phyloP scores from a whole-genome alignment of 345 rosid genomes.

The Syzygium grande region DNA sequence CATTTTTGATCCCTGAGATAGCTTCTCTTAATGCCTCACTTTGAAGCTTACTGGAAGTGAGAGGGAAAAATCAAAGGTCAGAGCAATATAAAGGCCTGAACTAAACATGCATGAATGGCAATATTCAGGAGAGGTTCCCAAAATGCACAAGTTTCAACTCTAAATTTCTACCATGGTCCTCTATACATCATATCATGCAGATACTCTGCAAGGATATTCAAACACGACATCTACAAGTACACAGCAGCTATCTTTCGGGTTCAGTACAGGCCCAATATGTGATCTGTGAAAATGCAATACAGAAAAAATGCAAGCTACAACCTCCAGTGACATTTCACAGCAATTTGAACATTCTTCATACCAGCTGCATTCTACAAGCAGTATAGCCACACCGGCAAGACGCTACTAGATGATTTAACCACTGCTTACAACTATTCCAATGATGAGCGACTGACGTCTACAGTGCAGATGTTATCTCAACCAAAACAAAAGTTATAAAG shows the following conservation, averaged over 20 bases:
- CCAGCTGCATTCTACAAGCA: not conserved
- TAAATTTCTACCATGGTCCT: not conserved
- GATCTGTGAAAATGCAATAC: not conserved
- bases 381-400: not conserved
- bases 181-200: not conserved
- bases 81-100: not conserved
- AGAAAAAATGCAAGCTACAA: not conserved
- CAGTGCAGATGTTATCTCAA: not conserved
- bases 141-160: not conserved
- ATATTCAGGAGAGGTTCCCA: not conserved
- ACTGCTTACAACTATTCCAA: not conserved
- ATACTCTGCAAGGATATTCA: not conserved
- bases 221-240: not conserved
- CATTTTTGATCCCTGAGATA: slow-evolving; percentile 26
- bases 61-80: not conserved
- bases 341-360: not conserved
- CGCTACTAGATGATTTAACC: not conserved
- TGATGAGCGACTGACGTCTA: not conserved
- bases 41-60: slow-evolving; percentile 50
- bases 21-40: slow-evolving; percentile 67
- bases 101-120: not conserved
- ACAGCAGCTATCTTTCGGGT: not conserved
- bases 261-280: not conserved
- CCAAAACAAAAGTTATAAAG: not conserved
- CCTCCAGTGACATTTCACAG: not conserved